Evolutionary conservation across 768 basidiomycete genomes (phyloP).

Genomic region (Cyathus striatus): DNA sequence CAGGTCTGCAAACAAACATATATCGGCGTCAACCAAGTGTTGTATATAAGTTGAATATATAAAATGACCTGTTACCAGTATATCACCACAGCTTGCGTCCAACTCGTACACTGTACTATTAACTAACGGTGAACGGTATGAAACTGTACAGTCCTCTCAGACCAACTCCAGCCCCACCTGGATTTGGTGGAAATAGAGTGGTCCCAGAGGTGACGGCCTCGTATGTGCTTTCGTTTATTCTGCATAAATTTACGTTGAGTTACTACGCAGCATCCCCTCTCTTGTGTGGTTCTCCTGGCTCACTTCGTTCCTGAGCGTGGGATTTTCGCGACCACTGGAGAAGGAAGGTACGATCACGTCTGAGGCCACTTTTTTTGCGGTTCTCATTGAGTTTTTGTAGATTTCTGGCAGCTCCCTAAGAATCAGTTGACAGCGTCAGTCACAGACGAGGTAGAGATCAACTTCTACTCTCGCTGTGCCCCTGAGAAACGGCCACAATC

Average conservation of each 20-base stretch:
- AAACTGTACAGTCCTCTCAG: not conserved
- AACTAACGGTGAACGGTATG: not conserved
- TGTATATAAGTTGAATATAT: no score
- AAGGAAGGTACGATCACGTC: conserved; percentile 38
- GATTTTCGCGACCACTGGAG: conserved; percentile 52
- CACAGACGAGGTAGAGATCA: conserved; percentile 35
- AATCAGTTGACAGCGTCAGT: conserved; percentile 28
- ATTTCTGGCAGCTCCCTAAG: conserved; percentile 48
- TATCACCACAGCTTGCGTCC: no score
- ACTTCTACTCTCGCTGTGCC: conserved; percentile 47
- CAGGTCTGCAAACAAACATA: no score
- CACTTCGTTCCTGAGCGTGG: conserved; percentile 47
- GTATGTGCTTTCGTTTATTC: not conserved
- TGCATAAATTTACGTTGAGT: not conserved
- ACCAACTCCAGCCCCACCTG: not conserved
- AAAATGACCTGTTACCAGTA: no score
- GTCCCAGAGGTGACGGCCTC: not conserved
- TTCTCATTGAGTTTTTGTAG: no score
- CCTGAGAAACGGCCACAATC: conserved; percentile 38
- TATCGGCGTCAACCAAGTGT: no score
- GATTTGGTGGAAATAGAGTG: not conserved
- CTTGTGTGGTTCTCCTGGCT: conserved; percentile 50
- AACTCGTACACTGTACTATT: not conserved
- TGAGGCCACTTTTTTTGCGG: no score
- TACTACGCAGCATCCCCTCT: conserved; percentile 22